Percentiles rank a stretch among this genome's conserved stretches.
Conservation (phyloP, 2,329 filamentous ascomycete genomes). For the Gaeumannomyces sp. region DNA sequence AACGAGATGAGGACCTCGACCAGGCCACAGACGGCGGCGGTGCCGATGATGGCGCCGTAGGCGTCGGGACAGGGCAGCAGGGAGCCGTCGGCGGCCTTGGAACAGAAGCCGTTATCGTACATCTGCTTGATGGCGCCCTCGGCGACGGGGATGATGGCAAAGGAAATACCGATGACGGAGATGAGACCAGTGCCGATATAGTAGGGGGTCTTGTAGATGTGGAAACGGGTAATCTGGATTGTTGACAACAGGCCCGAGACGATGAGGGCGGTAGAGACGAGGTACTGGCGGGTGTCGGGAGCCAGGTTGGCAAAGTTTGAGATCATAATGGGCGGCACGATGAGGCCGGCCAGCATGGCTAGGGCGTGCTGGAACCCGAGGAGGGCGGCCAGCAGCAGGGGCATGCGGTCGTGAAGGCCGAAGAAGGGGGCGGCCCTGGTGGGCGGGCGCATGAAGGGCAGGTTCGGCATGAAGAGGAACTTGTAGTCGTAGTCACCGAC, state of each 20-base stretch:
- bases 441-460: slow-evolving; percentile 71
- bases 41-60: slow-evolving; percentile 71
- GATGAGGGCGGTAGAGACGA: slow-evolving; percentile 72
- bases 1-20: slow-evolving; percentile 72
- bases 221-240: slow-evolving; percentile 73
- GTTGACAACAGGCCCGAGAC: slow-evolving; percentile 70
- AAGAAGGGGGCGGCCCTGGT: slow-evolving; percentile 67
- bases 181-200: slow-evolving; percentile 68
- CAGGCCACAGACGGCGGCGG: slow-evolving; percentile 56
- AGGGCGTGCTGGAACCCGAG: slow-evolving; percentile 75
- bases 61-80: slow-evolving; percentile 67
- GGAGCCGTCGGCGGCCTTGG: slow-evolving; percentile 53
- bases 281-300: slow-evolving; percentile 60
- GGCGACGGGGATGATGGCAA: slow-evolving; percentile 69
- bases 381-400: slow-evolving; percentile 65
- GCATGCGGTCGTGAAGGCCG: slow-evolving; percentile 73
- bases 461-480: slow-evolving; percentile 74
- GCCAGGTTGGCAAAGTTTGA: slow-evolving; percentile 58
- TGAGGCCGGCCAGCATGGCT: slow-evolving; percentile 69
- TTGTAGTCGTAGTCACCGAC: slow-evolving; percentile 85
- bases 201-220: slow-evolving; percentile 64
- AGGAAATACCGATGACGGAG: slow-evolving; percentile 55
- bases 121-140: slow-evolving; percentile 68
- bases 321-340: slow-evolving; percentile 73
- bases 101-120: slow-evolving; percentile 67